phyloP scores from a whole-genome alignment of 2,329 filamentous ascomycete species.

The Talaromyces sp. region DNA sequence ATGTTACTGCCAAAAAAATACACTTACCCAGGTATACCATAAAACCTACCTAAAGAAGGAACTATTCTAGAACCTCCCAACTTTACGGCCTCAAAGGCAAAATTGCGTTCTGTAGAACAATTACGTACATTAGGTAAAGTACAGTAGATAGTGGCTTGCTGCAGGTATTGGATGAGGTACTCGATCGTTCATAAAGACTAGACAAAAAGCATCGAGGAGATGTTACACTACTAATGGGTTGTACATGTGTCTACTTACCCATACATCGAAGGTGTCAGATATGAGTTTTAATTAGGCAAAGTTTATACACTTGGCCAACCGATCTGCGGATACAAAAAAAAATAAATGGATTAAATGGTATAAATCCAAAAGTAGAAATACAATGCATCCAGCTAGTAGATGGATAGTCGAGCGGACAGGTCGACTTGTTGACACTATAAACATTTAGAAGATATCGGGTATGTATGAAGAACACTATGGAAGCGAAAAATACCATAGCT shows the following conservation, averaged over 20 bases:
- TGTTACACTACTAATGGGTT: background rate
- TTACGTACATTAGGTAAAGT: background rate
- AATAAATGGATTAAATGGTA: conserved; percentile 8
- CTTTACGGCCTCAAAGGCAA: background rate
- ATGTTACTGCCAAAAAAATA: background rate
- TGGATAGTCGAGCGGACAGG: background rate
- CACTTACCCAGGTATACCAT: background rate
- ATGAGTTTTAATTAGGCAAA: background rate
- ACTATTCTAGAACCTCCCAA: background rate
- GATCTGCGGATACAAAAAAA: background rate
- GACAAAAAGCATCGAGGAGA: background rate
- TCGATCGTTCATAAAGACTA: background rate
- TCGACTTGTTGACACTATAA: conserved; percentile 15
- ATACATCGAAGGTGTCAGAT: background rate
- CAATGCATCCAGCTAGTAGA: conserved; percentile 11
- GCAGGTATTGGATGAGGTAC: background rate
- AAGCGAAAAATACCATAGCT: background rate
- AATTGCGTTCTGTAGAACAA: background rate
- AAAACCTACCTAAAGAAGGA: background rate
- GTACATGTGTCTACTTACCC: background rate
- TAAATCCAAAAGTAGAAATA: conserved; percentile 10
- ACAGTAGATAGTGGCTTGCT: background rate
- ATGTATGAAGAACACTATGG: conserved; percentile 14
- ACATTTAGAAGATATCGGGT: conserved; percentile 7
- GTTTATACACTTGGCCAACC: background rate